Evolutionary conservation across 805 yeast species (phyloP).

Genomic region (Kuraishia borneana): DNA sequence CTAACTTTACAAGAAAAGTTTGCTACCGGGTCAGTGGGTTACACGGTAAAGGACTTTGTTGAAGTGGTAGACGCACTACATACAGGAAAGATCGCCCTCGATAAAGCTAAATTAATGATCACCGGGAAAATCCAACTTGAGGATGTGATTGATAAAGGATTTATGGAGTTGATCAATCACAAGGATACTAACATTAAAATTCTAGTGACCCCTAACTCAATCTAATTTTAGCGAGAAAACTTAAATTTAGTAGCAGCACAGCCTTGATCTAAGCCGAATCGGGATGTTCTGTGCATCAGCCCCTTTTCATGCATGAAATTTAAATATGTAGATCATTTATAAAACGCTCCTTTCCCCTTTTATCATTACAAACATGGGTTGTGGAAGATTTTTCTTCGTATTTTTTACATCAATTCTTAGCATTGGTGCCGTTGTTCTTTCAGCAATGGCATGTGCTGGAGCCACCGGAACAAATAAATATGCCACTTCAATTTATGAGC

Average conservation of each 20-base stretch:
- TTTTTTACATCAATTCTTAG: constrained; percentile 19
- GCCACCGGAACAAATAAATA: constrained; percentile 29
- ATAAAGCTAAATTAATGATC: constrained; percentile 33
- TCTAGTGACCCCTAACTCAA: constrained; percentile 30
- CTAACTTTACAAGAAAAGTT: constrained; percentile 42
- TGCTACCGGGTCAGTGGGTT: constrained; percentile 52
- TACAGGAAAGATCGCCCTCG: constrained; percentile 30
- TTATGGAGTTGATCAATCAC: constrained; percentile 34
- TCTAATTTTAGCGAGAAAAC: constrained; percentile 1
- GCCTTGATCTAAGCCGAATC: neutral
- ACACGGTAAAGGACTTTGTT: constrained; percentile 43
- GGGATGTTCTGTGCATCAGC: neutral
- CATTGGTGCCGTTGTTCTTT: constrained; percentile 32
- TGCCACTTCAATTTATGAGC: constrained; percentile 31
- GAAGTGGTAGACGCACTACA: constrained; percentile 42
- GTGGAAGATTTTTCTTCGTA: constrained; percentile 16
- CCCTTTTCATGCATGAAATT: neutral
- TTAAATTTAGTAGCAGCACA: neutral
- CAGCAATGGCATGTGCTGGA: constrained; percentile 42
- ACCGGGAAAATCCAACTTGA: constrained; percentile 40
- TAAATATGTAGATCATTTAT: neutral
- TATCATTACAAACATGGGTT: constrained; percentile 8
- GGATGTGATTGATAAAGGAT: constrained; percentile 43
- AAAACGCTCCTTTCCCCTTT: neutral
- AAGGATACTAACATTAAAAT: constrained; percentile 48